These are phyloP conservation scores for Primulina huaijiensis DNA, from an alignment of 257 asterid genomes.

Conservation along the genomic window DNA sequence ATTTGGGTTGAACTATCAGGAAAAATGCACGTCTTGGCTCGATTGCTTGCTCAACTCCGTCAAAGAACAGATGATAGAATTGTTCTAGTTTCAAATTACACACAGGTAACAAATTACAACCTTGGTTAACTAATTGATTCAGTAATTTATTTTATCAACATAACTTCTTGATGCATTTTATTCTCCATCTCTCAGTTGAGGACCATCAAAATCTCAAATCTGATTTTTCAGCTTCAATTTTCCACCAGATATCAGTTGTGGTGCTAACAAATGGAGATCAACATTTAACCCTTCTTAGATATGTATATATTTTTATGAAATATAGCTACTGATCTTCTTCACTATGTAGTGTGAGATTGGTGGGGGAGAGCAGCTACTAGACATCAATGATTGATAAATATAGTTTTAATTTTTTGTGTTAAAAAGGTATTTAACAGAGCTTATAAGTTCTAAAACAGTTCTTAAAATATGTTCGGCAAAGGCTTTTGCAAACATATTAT, in stretches of 20 bases:
- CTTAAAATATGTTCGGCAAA: too few species aligned
- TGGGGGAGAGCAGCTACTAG: constrained; percentile 6
- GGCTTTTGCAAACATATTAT: too few species aligned
- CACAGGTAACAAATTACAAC: constrained; percentile 62
- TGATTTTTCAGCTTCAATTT: constrained; percentile 4
- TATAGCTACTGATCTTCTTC: constrained; percentile 3
- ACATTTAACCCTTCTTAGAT: constrained; percentile 6
- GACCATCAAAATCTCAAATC: constrained; percentile 3
- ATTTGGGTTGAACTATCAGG: constrained; percentile 97
- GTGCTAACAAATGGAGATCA: constrained; percentile 5
- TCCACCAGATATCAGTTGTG: constrained; percentile 4
- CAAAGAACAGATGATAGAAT: constrained; percentile 88
- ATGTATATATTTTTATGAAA: constrained; percentile 2
- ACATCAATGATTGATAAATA: not conserved
- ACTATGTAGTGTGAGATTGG: constrained; percentile 8
- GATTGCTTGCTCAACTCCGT: constrained; percentile 87
- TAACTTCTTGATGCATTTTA: constrained; percentile 16
- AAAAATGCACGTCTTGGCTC: constrained; percentile 94
- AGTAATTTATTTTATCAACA: constrained; percentile 1
- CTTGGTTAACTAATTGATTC: constrained; percentile 21
- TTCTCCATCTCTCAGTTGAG: constrained; percentile 1
- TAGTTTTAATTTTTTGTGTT: constrained; percentile 16
- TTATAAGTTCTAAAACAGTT: too few species aligned
- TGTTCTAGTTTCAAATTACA: constrained; percentile 93
- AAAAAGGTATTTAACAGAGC: not conserved